Evolutionary conservation across 2,329 filamentous ascomycete genomes (phyloP), one percentile per base, ranked within the genome.

Genomic region (Chrysoporthe austroafricana): DNA sequence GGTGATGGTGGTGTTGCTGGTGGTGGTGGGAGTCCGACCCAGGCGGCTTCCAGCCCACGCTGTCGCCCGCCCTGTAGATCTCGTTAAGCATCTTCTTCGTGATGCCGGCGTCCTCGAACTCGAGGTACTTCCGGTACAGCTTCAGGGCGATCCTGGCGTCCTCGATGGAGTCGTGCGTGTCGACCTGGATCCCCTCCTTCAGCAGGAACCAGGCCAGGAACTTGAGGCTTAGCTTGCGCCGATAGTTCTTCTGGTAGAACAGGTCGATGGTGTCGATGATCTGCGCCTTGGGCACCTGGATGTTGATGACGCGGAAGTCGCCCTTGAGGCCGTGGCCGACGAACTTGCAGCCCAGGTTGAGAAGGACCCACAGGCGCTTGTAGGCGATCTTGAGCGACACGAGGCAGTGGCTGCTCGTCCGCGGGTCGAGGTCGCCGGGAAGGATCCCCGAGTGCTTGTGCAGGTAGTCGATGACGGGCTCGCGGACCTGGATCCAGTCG

Each of bases 261-360:
- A 97, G 85, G 71, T 96, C 91, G 72, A 94, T 94, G 0, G 96
- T 99, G 79, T 99, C 96, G 66, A 99, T 93, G 46, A 97, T 91
- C 77, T 99, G 96, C 3, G 87, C 80, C 76, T 91, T 92, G 1
- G 96, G 96, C 0, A 99, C 91, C 77, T 97, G 93, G 66, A 99
- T 97, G 78, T 99, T 99, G 80, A 97, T 97, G 66, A 97, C 97
- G 64, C 96, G 93, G 81, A 99, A 98, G 79, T 99, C 96, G 73
- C 96, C 95, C 72, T 93, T 93, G 54, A 99, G 84, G 4, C 95
- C 95, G 75, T 99, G 96, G 2, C 96, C 96, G 5, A 99, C 87
- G 77, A 99, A 99, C 70, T 92, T 88, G 79, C 94, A 97, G 60
- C 96, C 96, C 0, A 98, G 85, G 76, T 99, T 99, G 43, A 99